Conservation (phyloP, 2,329 filamentous ascomycete genomes). For the Aspergillus aculeatus region DNA sequence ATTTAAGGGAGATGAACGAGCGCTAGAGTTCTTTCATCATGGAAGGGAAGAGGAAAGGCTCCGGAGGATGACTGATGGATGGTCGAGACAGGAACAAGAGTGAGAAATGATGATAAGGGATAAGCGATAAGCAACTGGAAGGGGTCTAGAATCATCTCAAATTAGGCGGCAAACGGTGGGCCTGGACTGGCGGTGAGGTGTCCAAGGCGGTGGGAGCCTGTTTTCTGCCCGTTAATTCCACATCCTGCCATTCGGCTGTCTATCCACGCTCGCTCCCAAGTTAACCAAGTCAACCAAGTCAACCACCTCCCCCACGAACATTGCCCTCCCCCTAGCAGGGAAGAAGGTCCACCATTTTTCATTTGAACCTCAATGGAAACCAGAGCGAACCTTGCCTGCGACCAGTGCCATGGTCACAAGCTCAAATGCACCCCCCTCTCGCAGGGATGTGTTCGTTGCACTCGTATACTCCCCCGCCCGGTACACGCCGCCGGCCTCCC, state of each 20-base stretch:
- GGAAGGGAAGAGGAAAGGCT: not conserved
- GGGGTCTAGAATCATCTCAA: too few relatives aligned
- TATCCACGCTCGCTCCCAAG: not conserved
- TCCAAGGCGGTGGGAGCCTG: too few relatives aligned
- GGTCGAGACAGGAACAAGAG: not conserved
- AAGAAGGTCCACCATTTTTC: not conserved
- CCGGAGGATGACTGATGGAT: not conserved
- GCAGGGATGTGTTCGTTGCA: constrained; percentile 1
- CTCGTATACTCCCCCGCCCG: not conserved
- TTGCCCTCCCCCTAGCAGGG: too few relatives aligned
- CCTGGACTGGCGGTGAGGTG: not conserved
- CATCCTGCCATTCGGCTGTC: not conserved
- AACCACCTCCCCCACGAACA: too few relatives aligned
- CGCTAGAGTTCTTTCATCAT: not conserved
- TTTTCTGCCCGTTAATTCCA: not conserved
- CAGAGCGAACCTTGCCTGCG: not conserved
- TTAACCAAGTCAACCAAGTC: too few relatives aligned
- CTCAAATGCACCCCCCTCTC: not conserved
- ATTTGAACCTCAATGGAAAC: not conserved
- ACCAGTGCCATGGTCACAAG: constrained; percentile 4
- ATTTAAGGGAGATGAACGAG: not conserved
- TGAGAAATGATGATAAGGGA: not conserved
- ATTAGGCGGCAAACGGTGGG: not conserved
- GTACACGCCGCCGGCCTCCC: not conserved
- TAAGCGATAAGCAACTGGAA: not conserved